phyloP scores from a whole-genome alignment of 306 rosid species.

The Comarum palustre region DNA sequence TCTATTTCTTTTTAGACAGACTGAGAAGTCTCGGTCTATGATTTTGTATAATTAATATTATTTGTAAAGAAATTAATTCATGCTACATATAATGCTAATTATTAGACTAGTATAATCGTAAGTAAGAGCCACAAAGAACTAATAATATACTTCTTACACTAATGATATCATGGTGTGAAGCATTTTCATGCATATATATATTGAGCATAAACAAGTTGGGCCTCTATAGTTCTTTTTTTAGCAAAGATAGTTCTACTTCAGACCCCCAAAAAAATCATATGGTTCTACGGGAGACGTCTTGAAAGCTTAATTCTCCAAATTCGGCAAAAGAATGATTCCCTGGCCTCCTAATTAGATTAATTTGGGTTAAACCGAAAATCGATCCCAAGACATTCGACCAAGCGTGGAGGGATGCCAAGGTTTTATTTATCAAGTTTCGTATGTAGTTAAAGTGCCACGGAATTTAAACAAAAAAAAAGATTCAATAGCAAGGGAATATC shows the following conservation, averaged over 20 bases:
- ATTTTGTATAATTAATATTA: constrained; percentile 1
- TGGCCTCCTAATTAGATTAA: not conserved
- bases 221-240: too few relatives aligned
- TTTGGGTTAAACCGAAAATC: not conserved
- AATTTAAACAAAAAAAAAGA: not conserved
- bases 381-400: not conserved
- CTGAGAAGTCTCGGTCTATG: not conserved
- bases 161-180: too few relatives aligned
- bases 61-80: not conserved
- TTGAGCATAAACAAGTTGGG: too few relatives aligned
- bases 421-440: not conserved
- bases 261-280: too few relatives aligned
- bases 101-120: not conserved
- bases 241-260: too few relatives aligned
- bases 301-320: not conserved
- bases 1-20: too few relatives aligned
- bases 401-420: not conserved
- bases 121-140: not conserved
- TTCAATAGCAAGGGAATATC: not conserved
- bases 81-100: not conserved
- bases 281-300: not conserved
- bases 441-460: not conserved
- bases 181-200: too few relatives aligned
- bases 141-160: too few relatives aligned
- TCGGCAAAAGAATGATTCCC: not conserved